These are phyloP conservation scores for Wickerhamiella kurtzmanii DNA, from an alignment of 805 yeast genomes.

Conservation along the genomic window DNA sequence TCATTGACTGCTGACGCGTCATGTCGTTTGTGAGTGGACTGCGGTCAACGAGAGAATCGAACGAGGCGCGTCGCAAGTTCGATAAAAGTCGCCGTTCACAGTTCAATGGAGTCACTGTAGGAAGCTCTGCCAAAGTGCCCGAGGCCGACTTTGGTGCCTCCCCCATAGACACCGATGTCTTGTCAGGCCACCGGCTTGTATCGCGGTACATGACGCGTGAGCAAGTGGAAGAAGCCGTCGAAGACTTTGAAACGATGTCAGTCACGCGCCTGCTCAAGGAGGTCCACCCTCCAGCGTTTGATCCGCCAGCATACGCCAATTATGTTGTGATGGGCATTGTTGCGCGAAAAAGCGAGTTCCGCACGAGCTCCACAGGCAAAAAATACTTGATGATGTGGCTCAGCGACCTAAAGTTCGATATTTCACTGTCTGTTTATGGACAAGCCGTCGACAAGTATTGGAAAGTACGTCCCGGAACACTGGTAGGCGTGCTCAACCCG, in stretches of 20 bases:
- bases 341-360: slow-evolving; percentile 41
- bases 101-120: not conserved
- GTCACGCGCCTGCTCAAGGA: slow-evolving; percentile 24
- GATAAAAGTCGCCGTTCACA: not conserved
- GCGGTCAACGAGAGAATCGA: not conserved
- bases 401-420: slow-evolving; percentile 50
- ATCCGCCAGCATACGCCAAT: slow-evolving; percentile 52
- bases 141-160: not conserved
- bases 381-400: slow-evolving; percentile 50
- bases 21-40: not conserved
- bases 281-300: slow-evolving; percentile 53
- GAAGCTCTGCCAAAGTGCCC: not conserved
- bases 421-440: slow-evolving; percentile 53
- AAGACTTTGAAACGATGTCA: slow-evolving; percentile 9
- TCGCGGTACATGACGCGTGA: slow-evolving; percentile 10
- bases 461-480: slow-evolving; percentile 61
- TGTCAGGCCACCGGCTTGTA: slow-evolving; percentile 8
- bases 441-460: slow-evolving; percentile 56
- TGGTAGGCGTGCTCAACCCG: slow-evolving; percentile 68
- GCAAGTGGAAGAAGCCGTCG: slow-evolving; percentile 5
- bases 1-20: slow-evolving; percentile 1
- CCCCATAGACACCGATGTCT: not conserved
- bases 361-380: slow-evolving; percentile 26
- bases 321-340: slow-evolving; percentile 73
- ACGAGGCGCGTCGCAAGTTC: not conserved